Base-by-base conservation (phyloP, 2,329 filamentous ascomycete species). In the Juglanconis sp. region DNA sequence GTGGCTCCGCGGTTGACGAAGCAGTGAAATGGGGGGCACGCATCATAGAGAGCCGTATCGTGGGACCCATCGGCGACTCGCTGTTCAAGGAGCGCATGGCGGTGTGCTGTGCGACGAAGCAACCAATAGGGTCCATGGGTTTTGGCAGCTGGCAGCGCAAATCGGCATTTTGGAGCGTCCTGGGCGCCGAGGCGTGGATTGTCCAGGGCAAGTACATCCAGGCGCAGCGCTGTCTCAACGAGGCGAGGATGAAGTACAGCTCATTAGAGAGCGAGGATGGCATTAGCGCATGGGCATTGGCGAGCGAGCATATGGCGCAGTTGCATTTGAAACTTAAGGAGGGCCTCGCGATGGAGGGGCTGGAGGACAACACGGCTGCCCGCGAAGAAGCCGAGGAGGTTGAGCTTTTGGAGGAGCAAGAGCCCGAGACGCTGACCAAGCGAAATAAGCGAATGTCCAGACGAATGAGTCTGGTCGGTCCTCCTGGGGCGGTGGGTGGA, bases 11-110 rank as follows among this genome's bases (percentile, higher is more conserved):
- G 31, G 84, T 92, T 6, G 95, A 97, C 70, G 91, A 95, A 68
- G 92, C 93, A 7, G 92, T 92, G 17, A 86, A 85, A 70, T 98
- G 93, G 92, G 91, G 88, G 5, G 86, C 87, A 42, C 85, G 89
- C 53, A 83, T 95, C 38, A 83, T 98, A 5, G 93, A 98, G 63
- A 84, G 89, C 56, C 87, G 86, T 51, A 81, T 96, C 24, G 78
- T 92, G 0, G 92, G 91, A 0, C 78, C 81, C 1, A 79, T 95
- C 1, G 92, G 92, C 3, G 89, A 94, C 62, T 91, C 91, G 0
- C 81, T 99, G 11, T 80, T 96, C 67, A 92, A 89, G 56, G 94
- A 99, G 75, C 87, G 95, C 40, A 83, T 97, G 24, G 90, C 91
- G 0, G 86, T 89, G 2, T 96, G 91, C 76, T 97, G 94, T 74